phyloP scores from a whole-genome alignment of 495 filamentous ascomycete genomes.

The Daldinia decipiens region DNA sequence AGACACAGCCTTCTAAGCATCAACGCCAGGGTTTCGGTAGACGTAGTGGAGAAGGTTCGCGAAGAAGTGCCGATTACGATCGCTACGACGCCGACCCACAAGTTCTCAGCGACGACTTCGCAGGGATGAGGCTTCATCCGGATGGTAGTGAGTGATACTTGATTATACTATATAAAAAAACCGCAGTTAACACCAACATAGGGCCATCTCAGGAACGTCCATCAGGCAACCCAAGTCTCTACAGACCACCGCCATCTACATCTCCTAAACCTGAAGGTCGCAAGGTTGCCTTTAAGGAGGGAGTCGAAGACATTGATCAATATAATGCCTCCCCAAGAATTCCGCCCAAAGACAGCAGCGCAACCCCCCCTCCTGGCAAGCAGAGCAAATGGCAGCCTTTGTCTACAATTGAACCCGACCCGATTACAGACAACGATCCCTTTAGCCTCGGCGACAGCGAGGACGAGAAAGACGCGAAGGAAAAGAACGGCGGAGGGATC shows the following conservation, averaged over 20 bases:
- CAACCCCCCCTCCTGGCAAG: slow-evolving; percentile 61
- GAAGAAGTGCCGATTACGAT: slow-evolving; percentile 82
- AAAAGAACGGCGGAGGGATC: slow-evolving; percentile 63
- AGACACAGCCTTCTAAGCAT: slow-evolving; percentile 54
- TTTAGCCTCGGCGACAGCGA: slow-evolving; percentile 97
- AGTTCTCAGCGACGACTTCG: slow-evolving; percentile 90
- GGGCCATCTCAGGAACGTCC: slow-evolving; percentile 37
- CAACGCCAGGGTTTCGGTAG: slow-evolving; percentile 47
- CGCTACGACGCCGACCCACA: slow-evolving; percentile 97
- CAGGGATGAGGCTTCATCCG: slow-evolving; percentile 82
- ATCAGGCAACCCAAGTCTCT: slow-evolving; percentile 74
- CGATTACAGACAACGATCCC: slow-evolving; percentile 90
- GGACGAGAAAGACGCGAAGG: slow-evolving; percentile 85
- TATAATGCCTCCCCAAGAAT: slow-evolving; percentile 70
- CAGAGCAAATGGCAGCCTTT: slow-evolving; percentile 97
- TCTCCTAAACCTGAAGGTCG: slow-evolving; percentile 71
- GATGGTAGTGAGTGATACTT: slow-evolving; percentile 71
- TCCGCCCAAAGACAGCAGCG: slow-evolving; percentile 52
- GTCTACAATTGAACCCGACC: slow-evolving; percentile 84
- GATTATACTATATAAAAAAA: not conserved
- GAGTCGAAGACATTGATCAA: slow-evolving; percentile 80
- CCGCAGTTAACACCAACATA: slow-evolving; percentile 33
- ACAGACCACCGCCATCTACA: slow-evolving; percentile 73
- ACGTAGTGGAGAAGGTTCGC: slow-evolving; percentile 57
- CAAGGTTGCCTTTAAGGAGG: slow-evolving; percentile 82